Conservation (phyloP, 345 rosid species). For the Lumnitzera littorea region DNA sequence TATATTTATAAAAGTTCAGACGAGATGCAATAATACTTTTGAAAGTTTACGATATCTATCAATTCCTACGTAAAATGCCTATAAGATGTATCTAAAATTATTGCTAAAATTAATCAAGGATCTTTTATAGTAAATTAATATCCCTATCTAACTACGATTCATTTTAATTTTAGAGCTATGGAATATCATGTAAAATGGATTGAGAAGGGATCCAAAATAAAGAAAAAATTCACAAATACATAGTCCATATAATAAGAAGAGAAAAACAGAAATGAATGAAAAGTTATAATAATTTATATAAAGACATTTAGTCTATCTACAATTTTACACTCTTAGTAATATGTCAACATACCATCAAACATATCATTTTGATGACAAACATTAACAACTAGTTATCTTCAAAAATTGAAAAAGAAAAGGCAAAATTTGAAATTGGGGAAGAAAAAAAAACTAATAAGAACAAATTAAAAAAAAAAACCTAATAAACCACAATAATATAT, state of each 20-base stretch:
- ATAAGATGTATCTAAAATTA: too few species aligned
- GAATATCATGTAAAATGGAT: too few species aligned
- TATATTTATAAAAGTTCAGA: too few species aligned
- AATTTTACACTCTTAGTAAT: slow-evolving; percentile 28
- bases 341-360: slow-evolving; percentile 39
- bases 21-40: too few species aligned
- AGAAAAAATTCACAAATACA: not conserved
- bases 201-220: too few species aligned
- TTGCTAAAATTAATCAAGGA: too few species aligned
- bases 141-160: too few species aligned
- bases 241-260: not conserved
- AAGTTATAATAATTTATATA: slow-evolving; percentile 13
- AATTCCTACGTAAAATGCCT: too few species aligned
- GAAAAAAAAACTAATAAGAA: not conserved
- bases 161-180: too few species aligned
- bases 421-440: not conserved
- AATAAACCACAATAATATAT: slow-evolving; percentile 12
- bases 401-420: slow-evolving; percentile 8
- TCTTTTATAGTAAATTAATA: too few species aligned
- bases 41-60: too few species aligned
- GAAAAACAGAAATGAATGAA: not conserved
- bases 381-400: slow-evolving; percentile 2
- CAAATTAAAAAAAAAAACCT: slow-evolving; percentile 9
- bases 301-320: slow-evolving; percentile 27
- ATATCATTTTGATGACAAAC: slow-evolving; percentile 17